Conservation (phyloP, 768 basidiomycete genomes). For the Tephrocybe sp. region DNA sequence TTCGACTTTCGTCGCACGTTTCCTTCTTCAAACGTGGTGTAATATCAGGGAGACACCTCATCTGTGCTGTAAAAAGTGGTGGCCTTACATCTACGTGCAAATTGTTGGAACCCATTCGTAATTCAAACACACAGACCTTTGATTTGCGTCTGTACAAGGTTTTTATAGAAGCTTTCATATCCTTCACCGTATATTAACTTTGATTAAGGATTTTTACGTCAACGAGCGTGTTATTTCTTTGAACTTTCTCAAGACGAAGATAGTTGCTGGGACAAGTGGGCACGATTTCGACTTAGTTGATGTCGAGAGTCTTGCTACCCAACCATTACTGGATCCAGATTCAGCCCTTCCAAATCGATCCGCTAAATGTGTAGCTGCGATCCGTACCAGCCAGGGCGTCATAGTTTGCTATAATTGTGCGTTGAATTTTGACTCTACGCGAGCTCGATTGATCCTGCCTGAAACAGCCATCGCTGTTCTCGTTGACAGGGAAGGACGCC, state of each 20-base stretch:
- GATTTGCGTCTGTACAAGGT: conserved; percentile 11
- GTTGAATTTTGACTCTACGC: conserved; percentile 12
- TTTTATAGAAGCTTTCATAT: not conserved
- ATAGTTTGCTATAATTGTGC: conserved; percentile 77
- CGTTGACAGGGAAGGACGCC: conserved; percentile 10
- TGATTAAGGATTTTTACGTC: conserved; percentile 71
- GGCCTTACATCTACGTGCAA: not conserved
- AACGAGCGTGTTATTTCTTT: conserved; percentile 74
- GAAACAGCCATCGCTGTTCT: conserved; percentile 6
- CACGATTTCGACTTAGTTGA: conserved; percentile 35
- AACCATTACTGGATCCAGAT: conserved; percentile 66
- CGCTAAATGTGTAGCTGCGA: conserved; percentile 69
- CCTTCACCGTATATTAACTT: not conserved
- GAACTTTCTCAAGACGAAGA: conserved; percentile 59
- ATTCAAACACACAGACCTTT: not conserved
- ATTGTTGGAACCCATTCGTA: conserved; percentile 7
- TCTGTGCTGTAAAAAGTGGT: conserved; percentile 39
- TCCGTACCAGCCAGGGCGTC: conserved; percentile 72
- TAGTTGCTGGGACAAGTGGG: conserved; percentile 17
- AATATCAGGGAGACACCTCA: conserved; percentile 46
- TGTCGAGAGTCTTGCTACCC: conserved; percentile 71
- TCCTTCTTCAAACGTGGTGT: conserved; percentile 14
- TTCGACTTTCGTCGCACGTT: conserved; percentile 30
- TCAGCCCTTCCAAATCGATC: conserved; percentile 58
- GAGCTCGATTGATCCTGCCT: not conserved